A percentile compares a stretch with the other conserved stretches of the same genome.
These are phyloP conservation scores for Fagus sylvatica DNA, from an alignment of 306 rosid genomes.

Conservation along the genomic window DNA sequence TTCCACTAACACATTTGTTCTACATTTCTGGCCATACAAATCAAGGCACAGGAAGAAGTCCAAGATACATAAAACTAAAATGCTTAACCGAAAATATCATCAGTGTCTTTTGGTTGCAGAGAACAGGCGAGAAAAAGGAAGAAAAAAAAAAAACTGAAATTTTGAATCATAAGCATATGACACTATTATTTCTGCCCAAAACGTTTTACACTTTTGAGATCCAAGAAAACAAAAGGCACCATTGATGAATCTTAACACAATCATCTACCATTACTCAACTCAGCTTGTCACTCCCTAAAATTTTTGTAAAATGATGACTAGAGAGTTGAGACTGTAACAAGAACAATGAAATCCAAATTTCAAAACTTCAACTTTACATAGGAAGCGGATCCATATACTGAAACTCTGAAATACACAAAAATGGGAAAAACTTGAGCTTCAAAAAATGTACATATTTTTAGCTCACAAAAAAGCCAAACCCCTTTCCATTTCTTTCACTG, in stretches of 20 bases:
- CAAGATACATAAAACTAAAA: not conserved
- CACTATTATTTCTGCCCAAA: not conserved
- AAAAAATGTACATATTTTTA: not conserved
- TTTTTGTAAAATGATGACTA: too few species aligned
- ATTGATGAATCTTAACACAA: not conserved
- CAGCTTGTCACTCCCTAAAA: not conserved
- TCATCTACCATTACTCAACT: not conserved
- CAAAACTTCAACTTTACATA: not conserved
- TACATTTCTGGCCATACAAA: conserved; percentile 1
- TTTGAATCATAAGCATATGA: not conserved
- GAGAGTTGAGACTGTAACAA: too few species aligned
- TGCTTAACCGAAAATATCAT: conserved; percentile 1
- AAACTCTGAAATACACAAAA: not conserved
- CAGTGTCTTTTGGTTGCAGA: conserved; percentile 4
- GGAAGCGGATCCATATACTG: not conserved
- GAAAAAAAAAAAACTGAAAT: not conserved
- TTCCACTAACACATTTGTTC: conserved; percentile 8
- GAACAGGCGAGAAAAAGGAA: not conserved
- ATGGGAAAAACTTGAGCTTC: not conserved
- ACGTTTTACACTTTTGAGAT: not conserved
- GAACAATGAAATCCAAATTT: too few species aligned
- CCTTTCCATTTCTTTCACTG: not conserved
- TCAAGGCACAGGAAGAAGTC: not conserved
- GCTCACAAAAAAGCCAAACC: not conserved
- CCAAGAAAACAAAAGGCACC: not conserved